Evolutionary conservation across 2,329 filamentous ascomycete genomes (phyloP).

Genomic region (Fonsecaea monophora): DNA sequence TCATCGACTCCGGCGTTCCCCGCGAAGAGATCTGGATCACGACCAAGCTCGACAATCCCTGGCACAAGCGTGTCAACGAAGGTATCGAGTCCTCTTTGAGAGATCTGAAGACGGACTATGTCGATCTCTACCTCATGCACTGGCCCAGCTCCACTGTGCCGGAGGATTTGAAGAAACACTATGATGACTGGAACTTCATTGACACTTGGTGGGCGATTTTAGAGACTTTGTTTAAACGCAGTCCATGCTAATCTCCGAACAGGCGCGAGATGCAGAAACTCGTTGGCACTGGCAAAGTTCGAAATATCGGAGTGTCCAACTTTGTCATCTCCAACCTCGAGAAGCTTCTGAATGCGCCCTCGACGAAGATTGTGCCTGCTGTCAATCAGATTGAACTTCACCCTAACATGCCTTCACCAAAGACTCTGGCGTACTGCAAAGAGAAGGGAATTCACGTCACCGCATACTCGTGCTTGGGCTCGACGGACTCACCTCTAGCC

Average conservation of each 20-base stretch:
- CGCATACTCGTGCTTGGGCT: slow-evolving; percentile 71
- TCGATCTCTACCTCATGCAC: slow-evolving; percentile 75
- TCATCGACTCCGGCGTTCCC: slow-evolving; percentile 69
- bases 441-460: slow-evolving; percentile 75
- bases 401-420: slow-evolving; percentile 80
- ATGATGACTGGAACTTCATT: slow-evolving; percentile 79
- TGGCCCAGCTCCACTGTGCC: slow-evolving; percentile 45
- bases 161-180: slow-evolving; percentile 62
- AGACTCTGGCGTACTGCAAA: slow-evolving; percentile 75
- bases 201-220: slow-evolving; percentile 67
- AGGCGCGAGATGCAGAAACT: slow-evolving; percentile 51
- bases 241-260: slow-evolving; percentile 49
- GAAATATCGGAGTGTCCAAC: slow-evolving; percentile 86
- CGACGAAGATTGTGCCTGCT: slow-evolving; percentile 67
- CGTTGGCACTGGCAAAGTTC: slow-evolving; percentile 65
- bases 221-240: neutral
- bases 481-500: slow-evolving; percentile 72
- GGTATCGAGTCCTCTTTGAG: slow-evolving; percentile 68
- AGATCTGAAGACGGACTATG: slow-evolving; percentile 68
- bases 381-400: slow-evolving; percentile 82
- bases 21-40: slow-evolving; percentile 73
- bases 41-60: slow-evolving; percentile 82
- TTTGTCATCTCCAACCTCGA: slow-evolving; percentile 82
- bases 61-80: slow-evolving; percentile 69
- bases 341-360: slow-evolving; percentile 72